Conservation (phyloP, 495 filamentous ascomycete species). For the Penicillium longicatenatum region DNA sequence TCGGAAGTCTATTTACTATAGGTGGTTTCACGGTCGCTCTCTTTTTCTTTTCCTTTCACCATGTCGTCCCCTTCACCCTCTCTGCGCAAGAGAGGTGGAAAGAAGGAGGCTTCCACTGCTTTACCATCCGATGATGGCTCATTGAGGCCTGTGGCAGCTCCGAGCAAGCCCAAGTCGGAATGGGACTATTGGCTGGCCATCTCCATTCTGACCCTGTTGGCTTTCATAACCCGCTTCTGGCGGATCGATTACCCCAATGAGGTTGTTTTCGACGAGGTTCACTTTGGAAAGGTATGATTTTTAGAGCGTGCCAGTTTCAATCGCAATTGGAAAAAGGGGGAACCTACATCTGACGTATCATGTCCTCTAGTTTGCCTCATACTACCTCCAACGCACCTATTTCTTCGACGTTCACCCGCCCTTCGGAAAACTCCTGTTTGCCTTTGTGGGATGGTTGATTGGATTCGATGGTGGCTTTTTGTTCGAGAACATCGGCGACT, state of each 20-base stretch:
- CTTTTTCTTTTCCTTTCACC: slow-evolving; percentile 25
- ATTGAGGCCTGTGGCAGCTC: slow-evolving; percentile 21
- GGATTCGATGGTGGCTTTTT: slow-evolving; percentile 96
- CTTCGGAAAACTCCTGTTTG: slow-evolving; percentile 73
- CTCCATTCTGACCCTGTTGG: slow-evolving; percentile 72
- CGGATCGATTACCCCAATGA: slow-evolving; percentile 92
- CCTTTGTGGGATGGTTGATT: slow-evolving; percentile 91
- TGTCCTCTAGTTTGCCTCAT: slow-evolving; percentile 77
- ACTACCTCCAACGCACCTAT: slow-evolving; percentile 96
- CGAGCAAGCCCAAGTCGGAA: slow-evolving; percentile 53
- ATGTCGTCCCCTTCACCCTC: slow-evolving; percentile 47
- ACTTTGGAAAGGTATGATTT: slow-evolving; percentile 91
- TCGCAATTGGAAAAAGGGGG: slow-evolving; percentile 14
- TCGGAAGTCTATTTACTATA: slow-evolving; percentile 38
- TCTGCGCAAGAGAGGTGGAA: slow-evolving; percentile 55
- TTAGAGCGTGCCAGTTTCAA: slow-evolving; percentile 1
- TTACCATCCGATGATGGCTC: slow-evolving; percentile 34
- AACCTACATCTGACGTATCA: slow-evolving; percentile 18
- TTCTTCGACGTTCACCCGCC: slow-evolving; percentile 99
- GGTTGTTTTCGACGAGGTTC: slow-evolving; percentile 98
- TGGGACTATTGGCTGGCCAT: slow-evolving; percentile 86
- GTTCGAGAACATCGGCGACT: slow-evolving; percentile 99
- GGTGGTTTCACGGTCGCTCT: slow-evolving; percentile 40
- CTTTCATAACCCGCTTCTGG: slow-evolving; percentile 92
- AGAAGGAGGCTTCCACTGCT: slow-evolving; percentile 40